Conservation (phyloP, 495 filamentous ascomycete genomes). For the Darksidea phi region DNA sequence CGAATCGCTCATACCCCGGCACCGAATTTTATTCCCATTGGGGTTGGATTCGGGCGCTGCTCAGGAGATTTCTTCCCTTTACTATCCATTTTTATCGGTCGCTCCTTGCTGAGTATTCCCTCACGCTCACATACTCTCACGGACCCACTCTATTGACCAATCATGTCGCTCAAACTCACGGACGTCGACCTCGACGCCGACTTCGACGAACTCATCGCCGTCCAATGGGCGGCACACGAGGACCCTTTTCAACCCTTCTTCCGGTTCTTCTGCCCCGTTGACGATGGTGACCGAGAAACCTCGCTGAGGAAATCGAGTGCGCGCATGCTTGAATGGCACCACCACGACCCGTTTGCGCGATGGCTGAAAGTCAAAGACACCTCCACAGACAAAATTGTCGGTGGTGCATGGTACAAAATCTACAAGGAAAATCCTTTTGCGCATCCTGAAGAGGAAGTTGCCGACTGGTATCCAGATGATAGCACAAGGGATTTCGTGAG, state of each 20-base stretch:
- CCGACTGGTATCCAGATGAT: constrained; percentile 6
- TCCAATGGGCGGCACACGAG: neutral
- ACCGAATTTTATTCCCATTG: too few relatives aligned
- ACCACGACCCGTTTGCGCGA: constrained; percentile 1
- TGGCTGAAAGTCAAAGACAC: constrained; percentile 14
- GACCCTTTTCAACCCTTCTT: neutral
- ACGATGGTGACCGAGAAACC: neutral
- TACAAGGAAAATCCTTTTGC: constrained; percentile 6
- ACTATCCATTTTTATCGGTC: too few relatives aligned
- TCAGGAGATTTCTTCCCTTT: too few relatives aligned
- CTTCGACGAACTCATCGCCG: neutral
- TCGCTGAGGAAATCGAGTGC: constrained; percentile 5
- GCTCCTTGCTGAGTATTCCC: too few relatives aligned
- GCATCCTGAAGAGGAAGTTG: neutral
- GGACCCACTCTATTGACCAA: too few relatives aligned
- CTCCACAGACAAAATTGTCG: neutral
- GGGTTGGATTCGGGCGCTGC: too few relatives aligned
- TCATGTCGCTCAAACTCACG: neutral
- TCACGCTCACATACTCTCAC: too few relatives aligned
- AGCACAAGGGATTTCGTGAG: neutral
- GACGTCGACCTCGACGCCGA: neutral
- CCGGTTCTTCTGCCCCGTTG: neutral
- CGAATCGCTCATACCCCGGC: too few relatives aligned
- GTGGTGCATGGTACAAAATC: constrained; percentile 8
- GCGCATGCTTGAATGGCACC: constrained; percentile 12